A percentile compares a stretch with the other conserved stretches of the same genome.
These are phyloP conservation scores for Fusarium illudens DNA, from an alignment of 2,329 filamentous ascomycete genomes.

Conservation along the genomic window DNA sequence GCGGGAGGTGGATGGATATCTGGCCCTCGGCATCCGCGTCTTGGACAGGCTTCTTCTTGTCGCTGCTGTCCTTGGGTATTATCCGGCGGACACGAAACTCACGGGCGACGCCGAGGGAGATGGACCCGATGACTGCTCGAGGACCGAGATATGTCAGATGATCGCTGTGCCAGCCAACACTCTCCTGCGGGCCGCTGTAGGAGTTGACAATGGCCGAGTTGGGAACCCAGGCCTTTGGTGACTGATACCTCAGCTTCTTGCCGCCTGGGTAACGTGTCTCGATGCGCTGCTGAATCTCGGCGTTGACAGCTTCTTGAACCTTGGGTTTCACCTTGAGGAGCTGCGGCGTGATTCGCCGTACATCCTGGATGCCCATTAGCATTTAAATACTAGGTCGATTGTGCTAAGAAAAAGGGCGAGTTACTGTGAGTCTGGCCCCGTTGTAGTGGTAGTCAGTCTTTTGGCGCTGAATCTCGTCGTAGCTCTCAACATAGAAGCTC, in stretches of 20 bases:
- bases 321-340: conserved; percentile 73
- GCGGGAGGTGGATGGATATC: conserved; percentile 90
- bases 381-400: background rate
- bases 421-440: conserved; percentile 72
- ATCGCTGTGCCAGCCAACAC: conserved; percentile 91
- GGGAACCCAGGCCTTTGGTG: conserved; percentile 75
- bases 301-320: conserved; percentile 80
- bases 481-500: conserved; percentile 81
- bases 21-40: conserved; percentile 77
- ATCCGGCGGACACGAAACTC: conserved; percentile 89
- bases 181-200: conserved; percentile 83
- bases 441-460: conserved; percentile 88
- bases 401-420: background rate
- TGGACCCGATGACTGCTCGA: conserved; percentile 84
- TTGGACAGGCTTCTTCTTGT: conserved; percentile 48
- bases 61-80: conserved; percentile 64
- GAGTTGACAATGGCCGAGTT: conserved; percentile 97
- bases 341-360: conserved; percentile 78
- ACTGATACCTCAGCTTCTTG: conserved; percentile 81
- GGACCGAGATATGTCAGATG: conserved; percentile 94
- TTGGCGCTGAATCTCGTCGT: conserved; percentile 73
- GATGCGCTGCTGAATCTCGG: conserved; percentile 77
- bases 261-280: conserved; percentile 71
- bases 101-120: conserved; percentile 90
- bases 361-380: conserved; percentile 60